phyloP scores from a whole-genome alignment of 139 green algal genomes.

The Closterium sp. region DNA sequence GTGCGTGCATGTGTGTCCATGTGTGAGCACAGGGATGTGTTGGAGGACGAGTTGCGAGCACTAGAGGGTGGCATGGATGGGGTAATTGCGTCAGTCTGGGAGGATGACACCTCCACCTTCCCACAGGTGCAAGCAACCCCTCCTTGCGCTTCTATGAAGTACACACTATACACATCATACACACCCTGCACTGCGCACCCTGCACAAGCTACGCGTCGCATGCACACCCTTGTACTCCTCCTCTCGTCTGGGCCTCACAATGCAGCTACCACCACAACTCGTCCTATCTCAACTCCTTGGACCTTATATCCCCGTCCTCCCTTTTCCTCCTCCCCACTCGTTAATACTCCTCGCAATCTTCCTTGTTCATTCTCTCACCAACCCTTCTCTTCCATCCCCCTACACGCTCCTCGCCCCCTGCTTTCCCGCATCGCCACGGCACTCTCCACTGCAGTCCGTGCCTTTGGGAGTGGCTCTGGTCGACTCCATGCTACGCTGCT shows the following conservation, averaged over 20 bases:
- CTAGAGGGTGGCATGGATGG: conserved; percentile 44
- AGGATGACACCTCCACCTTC: conserved; percentile 9
- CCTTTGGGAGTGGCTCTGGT: conserved; percentile 27
- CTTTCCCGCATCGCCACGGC: neutral
- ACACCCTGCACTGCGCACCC: neutral
- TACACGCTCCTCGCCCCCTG: no score
- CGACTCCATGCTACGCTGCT: conserved; percentile 43
- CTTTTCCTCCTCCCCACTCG: no score
- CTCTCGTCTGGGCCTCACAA: no score
- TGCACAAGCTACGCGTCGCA: no score
- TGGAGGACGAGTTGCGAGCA: conserved; percentile 50
- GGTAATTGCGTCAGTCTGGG: conserved; percentile 32
- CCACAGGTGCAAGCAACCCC: conserved; percentile 33
- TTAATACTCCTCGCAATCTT: no score
- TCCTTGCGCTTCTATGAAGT: neutral
- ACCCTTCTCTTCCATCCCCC: neutral
- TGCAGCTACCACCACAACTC: no score
- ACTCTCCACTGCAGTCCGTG: conserved; percentile 18
- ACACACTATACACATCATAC: neutral
- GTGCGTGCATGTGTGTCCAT: neutral
- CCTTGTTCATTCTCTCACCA: neutral
- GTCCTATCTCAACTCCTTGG: no score
- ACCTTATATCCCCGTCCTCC: neutral
- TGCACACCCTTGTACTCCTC: no score
- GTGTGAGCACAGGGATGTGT: conserved; percentile 27